These are phyloP conservation scores for Sapria himalayana DNA, from an alignment of 345 rosid species.

Conservation along the genomic window DNA sequence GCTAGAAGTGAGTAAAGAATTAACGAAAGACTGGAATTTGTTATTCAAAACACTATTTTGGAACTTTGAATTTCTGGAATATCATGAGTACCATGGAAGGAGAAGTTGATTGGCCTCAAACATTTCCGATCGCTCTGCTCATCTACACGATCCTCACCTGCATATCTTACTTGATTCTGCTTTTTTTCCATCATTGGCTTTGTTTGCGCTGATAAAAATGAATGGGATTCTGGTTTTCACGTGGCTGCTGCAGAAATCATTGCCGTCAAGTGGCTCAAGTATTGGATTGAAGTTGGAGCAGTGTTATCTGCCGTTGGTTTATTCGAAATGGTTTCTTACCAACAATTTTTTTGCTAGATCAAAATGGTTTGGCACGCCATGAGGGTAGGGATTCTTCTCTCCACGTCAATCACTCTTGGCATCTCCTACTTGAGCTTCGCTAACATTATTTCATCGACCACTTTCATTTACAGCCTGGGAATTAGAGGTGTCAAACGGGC, in stretches of 20 bases:
- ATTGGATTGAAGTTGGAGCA: conserved; percentile 53
- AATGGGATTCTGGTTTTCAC: conserved; percentile 53
- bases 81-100: conserved; percentile 72
- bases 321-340: conserved; percentile 50
- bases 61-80: conserved; percentile 91
- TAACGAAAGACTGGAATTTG: conserved; percentile 59
- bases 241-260: conserved; percentile 56
- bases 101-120: conserved; percentile 55
- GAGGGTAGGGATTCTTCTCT: conserved; percentile 47
- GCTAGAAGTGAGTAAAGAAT: conserved; percentile 30
- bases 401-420: conserved; percentile 27
- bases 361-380: conserved; percentile 53
- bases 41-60: conserved; percentile 82
- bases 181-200: conserved; percentile 65
- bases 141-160: conserved; percentile 58
- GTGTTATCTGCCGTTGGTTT: conserved; percentile 54
- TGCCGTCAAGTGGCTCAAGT: conserved; percentile 59
- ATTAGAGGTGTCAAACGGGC: no score
- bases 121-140: conserved; percentile 46
- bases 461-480: conserved; percentile 50
- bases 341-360: conserved; percentile 25
- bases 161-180: conserved; percentile 53
- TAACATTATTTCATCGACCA: conserved; percentile 38
- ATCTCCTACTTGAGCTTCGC: conserved; percentile 33
- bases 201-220: conserved; percentile 26